Evolutionary conservation across 1,284 basidiomycete genomes (phyloP).

Genomic region (Mrakiaceae sp.): DNA sequence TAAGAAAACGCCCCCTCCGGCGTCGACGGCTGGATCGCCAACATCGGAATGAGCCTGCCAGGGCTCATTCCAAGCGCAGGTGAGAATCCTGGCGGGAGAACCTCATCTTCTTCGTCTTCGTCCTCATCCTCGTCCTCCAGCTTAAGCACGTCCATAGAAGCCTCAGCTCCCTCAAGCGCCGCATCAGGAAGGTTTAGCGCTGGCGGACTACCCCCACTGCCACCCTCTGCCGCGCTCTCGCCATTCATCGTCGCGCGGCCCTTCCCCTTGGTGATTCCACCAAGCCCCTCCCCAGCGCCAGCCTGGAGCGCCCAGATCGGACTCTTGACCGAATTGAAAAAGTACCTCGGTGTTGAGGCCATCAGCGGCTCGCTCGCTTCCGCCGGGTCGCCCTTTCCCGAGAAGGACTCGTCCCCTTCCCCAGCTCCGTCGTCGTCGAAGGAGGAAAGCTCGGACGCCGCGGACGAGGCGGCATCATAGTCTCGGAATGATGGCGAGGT

Average conservation of each 20-base stretch:
- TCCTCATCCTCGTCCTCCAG: slow-evolving; percentile 23
- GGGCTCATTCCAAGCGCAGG: slow-evolving; percentile 7
- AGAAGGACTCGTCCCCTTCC: not conserved
- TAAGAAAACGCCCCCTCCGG: slow-evolving; percentile 13
- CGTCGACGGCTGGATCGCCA: slow-evolving; percentile 15
- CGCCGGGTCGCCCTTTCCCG: not conserved
- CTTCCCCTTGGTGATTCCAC: not conserved
- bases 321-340: not conserved
- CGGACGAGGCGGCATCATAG: too few relatives aligned
- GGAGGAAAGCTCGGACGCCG: slow-evolving; percentile 8
- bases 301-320: slow-evolving; percentile 12
- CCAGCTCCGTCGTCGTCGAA: slow-evolving; percentile 7
- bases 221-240: too few relatives aligned
- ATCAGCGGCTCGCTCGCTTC: slow-evolving; percentile 9
- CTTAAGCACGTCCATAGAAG: too few relatives aligned
- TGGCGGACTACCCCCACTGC: too few relatives aligned
- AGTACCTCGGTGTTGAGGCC: slow-evolving; percentile 12
- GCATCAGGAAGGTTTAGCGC: too few relatives aligned
- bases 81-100: slow-evolving; percentile 13
- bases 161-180: too few relatives aligned
- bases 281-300: slow-evolving; percentile 12
- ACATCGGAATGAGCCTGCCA: not conserved
- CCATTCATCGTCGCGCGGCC: too few relatives aligned
- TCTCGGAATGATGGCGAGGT: too few relatives aligned
- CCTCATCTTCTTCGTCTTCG: slow-evolving; percentile 18